phyloP scores from a whole-genome alignment of 2,329 filamentous ascomycete species.

The Tolypocladium endophyticum region DNA sequence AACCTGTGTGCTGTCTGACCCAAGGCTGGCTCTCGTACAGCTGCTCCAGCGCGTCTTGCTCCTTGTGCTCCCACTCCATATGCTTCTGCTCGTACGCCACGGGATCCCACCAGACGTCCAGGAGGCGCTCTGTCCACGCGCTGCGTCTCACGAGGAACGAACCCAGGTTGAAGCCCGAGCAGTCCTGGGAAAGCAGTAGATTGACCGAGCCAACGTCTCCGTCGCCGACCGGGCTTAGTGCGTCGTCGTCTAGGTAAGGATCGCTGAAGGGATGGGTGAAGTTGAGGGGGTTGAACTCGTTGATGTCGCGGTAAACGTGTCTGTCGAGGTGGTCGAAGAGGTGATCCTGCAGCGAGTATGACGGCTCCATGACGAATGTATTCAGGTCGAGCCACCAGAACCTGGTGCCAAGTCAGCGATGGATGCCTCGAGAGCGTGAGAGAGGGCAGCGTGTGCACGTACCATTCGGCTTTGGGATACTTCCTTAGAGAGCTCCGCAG shows the following conservation, averaged over 20 bases:
- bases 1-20: slow-evolving; percentile 80
- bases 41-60: slow-evolving; percentile 90
- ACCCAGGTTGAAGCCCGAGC: slow-evolving; percentile 89
- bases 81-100: slow-evolving; percentile 97
- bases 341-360: slow-evolving; percentile 79
- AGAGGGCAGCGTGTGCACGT: slow-evolving; percentile 23
- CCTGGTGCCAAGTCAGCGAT: slow-evolving; percentile 40
- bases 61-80: slow-evolving; percentile 98
- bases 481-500: slow-evolving; percentile 82
- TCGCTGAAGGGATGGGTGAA: slow-evolving; percentile 73
- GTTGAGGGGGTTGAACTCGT: slow-evolving; percentile 89
- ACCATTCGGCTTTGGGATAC: slow-evolving; percentile 96
- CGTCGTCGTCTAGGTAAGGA: slow-evolving; percentile 64
- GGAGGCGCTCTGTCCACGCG: slow-evolving; percentile 78
- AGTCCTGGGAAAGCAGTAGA: slow-evolving; percentile 84
- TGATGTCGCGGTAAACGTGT: slow-evolving; percentile 88
- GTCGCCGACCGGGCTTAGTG: slow-evolving; percentile 66
- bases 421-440: neutral
- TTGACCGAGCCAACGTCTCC: slow-evolving; percentile 71
- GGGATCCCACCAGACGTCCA: slow-evolving; percentile 98
- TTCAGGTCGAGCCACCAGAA: slow-evolving; percentile 99
- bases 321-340: slow-evolving; percentile 72
- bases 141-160: slow-evolving; percentile 87
- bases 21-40: slow-evolving; percentile 87
- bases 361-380: slow-evolving; percentile 95